Percentiles rank a stretch among this genome's conserved stretches.
Evolutionary conservation across 202 grass and related monocot genomes (phyloP).

Genomic region (Digitaria exilis): DNA sequence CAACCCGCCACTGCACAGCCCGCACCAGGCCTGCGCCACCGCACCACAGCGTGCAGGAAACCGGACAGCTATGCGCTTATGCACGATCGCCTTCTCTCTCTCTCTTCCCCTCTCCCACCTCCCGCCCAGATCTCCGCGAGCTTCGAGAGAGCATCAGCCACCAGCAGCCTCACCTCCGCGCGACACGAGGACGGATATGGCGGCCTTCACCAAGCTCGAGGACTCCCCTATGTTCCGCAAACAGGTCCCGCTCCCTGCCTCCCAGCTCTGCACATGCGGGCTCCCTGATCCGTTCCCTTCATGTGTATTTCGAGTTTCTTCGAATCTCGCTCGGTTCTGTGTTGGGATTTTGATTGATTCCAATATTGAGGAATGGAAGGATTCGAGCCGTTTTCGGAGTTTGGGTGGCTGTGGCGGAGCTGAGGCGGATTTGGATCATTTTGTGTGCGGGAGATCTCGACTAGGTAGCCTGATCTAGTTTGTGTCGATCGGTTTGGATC

Average conservation of each 20-base stretch:
- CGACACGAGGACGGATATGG: slow-evolving; percentile 52
- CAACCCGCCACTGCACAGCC: slow-evolving; percentile 10
- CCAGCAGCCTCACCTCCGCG: slow-evolving; percentile 33
- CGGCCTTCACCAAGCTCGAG: slow-evolving; percentile 91
- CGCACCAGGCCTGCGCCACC: slow-evolving; percentile 3
- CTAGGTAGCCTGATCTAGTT: not conserved
- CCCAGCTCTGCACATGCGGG: not conserved
- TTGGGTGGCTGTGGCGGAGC: not conserved
- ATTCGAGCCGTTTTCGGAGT: not conserved
- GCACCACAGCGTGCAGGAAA: not conserved
- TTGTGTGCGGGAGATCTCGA: slow-evolving; percentile 32
- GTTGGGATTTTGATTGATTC: not conserved
- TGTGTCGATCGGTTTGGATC: not conserved
- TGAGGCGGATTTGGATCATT: slow-evolving; percentile 2
- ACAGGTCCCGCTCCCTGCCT: slow-evolving; percentile 49
- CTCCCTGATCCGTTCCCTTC: slow-evolving; percentile 2
- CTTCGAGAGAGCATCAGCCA: slow-evolving; percentile 44
- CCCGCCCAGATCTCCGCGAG: slow-evolving; percentile 54
- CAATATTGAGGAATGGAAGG: not conserved
- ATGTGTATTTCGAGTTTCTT: not conserved
- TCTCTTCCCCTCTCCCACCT: slow-evolving; percentile 28
- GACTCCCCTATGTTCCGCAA: slow-evolving; percentile 98
- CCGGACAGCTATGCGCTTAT: slow-evolving; percentile 19
- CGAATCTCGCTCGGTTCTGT: slow-evolving; percentile 27
- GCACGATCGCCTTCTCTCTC: slow-evolving; percentile 22